Base-by-base conservation (phyloP, 2,329 filamentous ascomycete species). In the Bipolaris gigantea region DNA sequence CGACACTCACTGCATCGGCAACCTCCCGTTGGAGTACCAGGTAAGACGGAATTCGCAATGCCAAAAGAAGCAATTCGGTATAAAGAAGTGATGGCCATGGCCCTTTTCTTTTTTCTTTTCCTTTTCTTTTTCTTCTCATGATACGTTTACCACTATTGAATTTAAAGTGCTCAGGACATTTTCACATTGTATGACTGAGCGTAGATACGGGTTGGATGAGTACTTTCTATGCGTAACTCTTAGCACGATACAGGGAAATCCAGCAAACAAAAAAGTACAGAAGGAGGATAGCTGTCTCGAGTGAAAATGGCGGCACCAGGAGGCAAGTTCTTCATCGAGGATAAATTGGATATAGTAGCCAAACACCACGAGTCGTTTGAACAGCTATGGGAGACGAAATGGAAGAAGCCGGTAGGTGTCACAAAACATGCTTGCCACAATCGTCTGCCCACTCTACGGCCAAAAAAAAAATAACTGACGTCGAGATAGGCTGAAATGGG, bases 321-420 rank as follows among this genome's bases (percentile, higher is more conserved):
- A 19, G 71, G 72, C 6, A 68, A 73, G 47, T 80, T 73, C 66
- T 79, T 78, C 63, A 78, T 81, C n/a, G 74, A 80, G 53, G 73
- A 79, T 13, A 76, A 77, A 36, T 57, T 81, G 27, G 65, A 70
- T 25, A 73, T 65, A 18, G 69, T 69, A 11, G 79, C 78, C 5
- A 57, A 68, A 27, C 79, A 81, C 57, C 79, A 81, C 59, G 77
- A 79, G 58, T 77, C 70, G 53, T 80, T 73, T 59, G 65, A 75
- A 56, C 70, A 78, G 60, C 66, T 81, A 25, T 92, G 89, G 88
- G 86, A 89, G 75, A 89, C 85, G 6, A 90, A 89, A 73, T 92
- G 88, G 88, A 86, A 86, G 73, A 77, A 81, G 61, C 85, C 85
- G 5, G 85, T 87, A 75, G 27, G 27, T 30, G 13, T 30, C 52